Evolutionary conservation across 2,329 filamentous ascomycete species (phyloP).

Genomic region (Penicillium hordei): DNA sequence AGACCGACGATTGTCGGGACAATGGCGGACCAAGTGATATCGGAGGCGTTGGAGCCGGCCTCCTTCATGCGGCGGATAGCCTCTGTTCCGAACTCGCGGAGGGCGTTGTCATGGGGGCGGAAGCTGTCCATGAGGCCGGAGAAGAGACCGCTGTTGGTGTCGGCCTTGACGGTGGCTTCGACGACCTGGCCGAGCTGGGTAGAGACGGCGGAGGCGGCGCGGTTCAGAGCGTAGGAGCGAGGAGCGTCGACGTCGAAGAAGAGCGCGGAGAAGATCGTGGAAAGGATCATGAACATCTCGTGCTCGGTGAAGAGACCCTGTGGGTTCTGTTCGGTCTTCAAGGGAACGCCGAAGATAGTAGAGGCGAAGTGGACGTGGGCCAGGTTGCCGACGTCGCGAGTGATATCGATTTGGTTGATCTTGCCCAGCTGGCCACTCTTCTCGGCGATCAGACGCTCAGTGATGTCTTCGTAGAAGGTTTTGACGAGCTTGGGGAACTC

Average conservation of each 20-base stretch:
- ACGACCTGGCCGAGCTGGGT: constrained; percentile 61
- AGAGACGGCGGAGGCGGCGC: constrained; percentile 58
- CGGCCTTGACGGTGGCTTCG: constrained; percentile 64
- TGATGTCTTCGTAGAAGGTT: constrained; percentile 65
- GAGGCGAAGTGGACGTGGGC: constrained; percentile 58
- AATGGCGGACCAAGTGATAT: constrained; percentile 71
- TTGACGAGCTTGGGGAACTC: constrained; percentile 64
- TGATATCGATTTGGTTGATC: constrained; percentile 68
- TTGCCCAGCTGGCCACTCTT: constrained; percentile 66
- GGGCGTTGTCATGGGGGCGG: constrained; percentile 53
- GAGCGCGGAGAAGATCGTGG: constrained; percentile 64
- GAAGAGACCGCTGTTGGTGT: constrained; percentile 57
- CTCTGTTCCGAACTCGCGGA: constrained; percentile 64
- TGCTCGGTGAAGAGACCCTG: constrained; percentile 57
- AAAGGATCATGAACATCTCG: constrained; percentile 60
- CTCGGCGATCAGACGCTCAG: constrained; percentile 59
- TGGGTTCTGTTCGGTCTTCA: constrained; percentile 55
- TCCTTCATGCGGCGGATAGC: constrained; percentile 66
- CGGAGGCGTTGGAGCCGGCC: constrained; percentile 60
- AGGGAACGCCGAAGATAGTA: constrained; percentile 54
- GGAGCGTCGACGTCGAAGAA: constrained; percentile 67
- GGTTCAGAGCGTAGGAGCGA: constrained; percentile 64
- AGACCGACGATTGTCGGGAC: constrained; percentile 66
- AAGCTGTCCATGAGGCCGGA: constrained; percentile 52
- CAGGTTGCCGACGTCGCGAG: constrained; percentile 57